Evolutionary conservation across 2,329 filamentous ascomycete genomes (phyloP).

Genomic region (Arthrobotrys iridis): DNA sequence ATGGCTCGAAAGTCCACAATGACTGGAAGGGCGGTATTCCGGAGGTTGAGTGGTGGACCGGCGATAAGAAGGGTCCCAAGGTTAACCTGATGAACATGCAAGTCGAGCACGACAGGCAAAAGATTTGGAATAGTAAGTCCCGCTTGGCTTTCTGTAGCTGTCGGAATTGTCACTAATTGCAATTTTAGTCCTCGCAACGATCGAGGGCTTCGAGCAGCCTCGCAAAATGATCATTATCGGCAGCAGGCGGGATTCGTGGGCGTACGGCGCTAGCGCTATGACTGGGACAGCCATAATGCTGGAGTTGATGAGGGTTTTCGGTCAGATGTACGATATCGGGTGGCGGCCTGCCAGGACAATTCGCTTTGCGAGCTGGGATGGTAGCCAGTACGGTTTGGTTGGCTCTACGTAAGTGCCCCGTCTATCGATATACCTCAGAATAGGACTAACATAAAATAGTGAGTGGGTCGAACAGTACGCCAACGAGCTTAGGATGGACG

Average conservation of each 20-base stretch:
- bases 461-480: slow-evolving; percentile 91
- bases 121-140: slow-evolving; percentile 78
- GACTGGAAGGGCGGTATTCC: slow-evolving; percentile 82
- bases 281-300: slow-evolving; percentile 91
- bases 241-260: slow-evolving; percentile 93
- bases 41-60: slow-evolving; percentile 86
- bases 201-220: slow-evolving; percentile 82
- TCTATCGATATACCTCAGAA: not conserved
- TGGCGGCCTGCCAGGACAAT: slow-evolving; percentile 96
- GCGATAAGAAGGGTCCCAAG: slow-evolving; percentile 72
- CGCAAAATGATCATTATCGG: slow-evolving; percentile 88
- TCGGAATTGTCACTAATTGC: not conserved
- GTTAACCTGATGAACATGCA: slow-evolving; percentile 87
- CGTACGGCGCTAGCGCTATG: slow-evolving; percentile 86
- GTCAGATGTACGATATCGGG: slow-evolving; percentile 76
- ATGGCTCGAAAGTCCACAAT: slow-evolving; percentile 74
- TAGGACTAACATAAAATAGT: slow-evolving; percentile 45
- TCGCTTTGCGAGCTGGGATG: slow-evolving; percentile 97
- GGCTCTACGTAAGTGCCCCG: slow-evolving; percentile 73
- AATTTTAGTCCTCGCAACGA: slow-evolving; percentile 75
- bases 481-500: slow-evolving; percentile 76
- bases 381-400: slow-evolving; percentile 88
- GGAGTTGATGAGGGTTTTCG: slow-evolving; percentile 86
- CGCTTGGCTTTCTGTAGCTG: not conserved
- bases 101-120: slow-evolving; percentile 81